Evolutionary conservation across 805 yeast genomes (phyloP), one percentile per base, ranked within the genome.

Genomic region (Metschnikowia shivogae): DNA sequence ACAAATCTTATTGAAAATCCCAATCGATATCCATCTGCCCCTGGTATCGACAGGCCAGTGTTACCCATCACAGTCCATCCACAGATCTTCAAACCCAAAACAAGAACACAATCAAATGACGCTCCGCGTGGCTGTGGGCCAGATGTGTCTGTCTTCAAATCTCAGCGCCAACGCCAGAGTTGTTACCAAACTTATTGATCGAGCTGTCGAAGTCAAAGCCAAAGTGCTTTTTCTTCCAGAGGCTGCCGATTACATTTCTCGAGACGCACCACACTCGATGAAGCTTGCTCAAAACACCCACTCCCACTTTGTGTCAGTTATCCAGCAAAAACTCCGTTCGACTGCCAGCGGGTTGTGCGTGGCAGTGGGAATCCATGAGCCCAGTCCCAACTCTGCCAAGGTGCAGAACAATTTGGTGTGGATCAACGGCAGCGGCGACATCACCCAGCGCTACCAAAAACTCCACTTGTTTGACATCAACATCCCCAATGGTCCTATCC

Each of bases 341-440:
- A 44, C 56, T 2, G 76, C 78, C 3, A 63, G 67, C 9, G 65
- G 70, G 4, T 62, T 86, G 5, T 79, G 77, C 45, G 87, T 92
- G 2, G 83, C 90, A 3, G 86, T 92, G 24, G 97, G 98, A 0
- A 77, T 93, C 17, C 98, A 93, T 62, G 89, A 88, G 56, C 95
- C 96, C 2, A 73, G 82, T 8, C 52, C 41, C 33, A 49, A 48
- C 31, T 53, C 48, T 22, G 37, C 44, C n/a, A 59, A 59, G 46
- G 87, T 84, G 2, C 75, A 77, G 49, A 92, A 93, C 64, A 80
- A 84, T 6, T 74, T 86, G 20, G 53, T 93, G 4, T 89, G 90
- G 81, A 72, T 92, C 36, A 68, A 78, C 50, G 67, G 78, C 10
- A 50, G 63, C 3, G 98, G 98, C 3, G 72, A 77, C 20, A 73